A percentile compares a stretch with the other conserved stretches of the same genome.
Conservation (phyloP, 768 basidiomycete species). For the Megacollybia marginata region DNA sequence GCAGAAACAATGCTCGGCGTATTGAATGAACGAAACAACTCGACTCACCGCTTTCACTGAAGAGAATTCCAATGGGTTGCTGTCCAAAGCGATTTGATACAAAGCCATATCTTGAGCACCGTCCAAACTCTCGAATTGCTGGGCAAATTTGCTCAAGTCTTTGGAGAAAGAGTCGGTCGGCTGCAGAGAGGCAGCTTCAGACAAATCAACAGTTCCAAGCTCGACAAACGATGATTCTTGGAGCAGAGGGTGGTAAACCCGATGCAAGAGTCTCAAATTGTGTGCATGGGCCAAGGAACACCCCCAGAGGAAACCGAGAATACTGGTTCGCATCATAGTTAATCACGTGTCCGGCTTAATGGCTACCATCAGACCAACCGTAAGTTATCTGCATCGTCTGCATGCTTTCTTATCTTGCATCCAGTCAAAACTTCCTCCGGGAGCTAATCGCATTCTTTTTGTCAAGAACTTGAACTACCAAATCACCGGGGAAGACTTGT, state of each 20-base stretch:
- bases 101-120: constrained; percentile 28
- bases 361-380: constrained; percentile 67
- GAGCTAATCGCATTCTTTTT: constrained; percentile 87
- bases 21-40: constrained; percentile 9
- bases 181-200: constrained; percentile 25
- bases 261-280: constrained; percentile 23
- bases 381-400: constrained; percentile 21
- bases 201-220: constrained; percentile 34
- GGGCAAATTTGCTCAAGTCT: constrained; percentile 40
- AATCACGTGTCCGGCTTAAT: constrained; percentile 22
- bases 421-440: constrained; percentile 67
- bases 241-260: constrained; percentile 42
- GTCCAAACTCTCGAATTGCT: constrained; percentile 20
- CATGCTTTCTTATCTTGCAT: neutral
- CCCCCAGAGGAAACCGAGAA: too few relatives aligned
- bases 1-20: constrained; percentile 57
- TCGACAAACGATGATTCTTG: constrained; percentile 29
- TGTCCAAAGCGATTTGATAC: constrained; percentile 68
- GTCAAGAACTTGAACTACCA: constrained; percentile 92
- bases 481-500: constrained; percentile 89
- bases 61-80: constrained; percentile 45
- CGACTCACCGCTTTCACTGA: constrained; percentile 53
- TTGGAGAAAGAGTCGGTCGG: constrained; percentile 34
- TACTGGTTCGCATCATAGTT: too few relatives aligned
- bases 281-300: too few relatives aligned